These are phyloP conservation scores for Candida morakotiae DNA, from an alignment of 805 yeast species.

Conservation along the genomic window DNA sequence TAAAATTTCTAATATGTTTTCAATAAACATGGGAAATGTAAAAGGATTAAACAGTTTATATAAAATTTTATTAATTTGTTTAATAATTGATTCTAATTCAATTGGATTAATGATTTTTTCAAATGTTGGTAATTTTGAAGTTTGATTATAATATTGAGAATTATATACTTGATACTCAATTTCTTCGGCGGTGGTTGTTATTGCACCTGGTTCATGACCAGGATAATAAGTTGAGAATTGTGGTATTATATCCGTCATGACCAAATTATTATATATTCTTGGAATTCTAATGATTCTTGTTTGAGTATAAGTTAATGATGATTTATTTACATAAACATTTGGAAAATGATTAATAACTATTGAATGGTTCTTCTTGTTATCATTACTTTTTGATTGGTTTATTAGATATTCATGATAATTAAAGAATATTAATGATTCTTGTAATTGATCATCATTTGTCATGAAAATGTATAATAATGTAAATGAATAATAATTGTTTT, in stretches of 20 bases:
- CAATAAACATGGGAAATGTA: conserved; percentile 19
- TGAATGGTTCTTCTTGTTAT: conserved; percentile 23
- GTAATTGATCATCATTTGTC: neutral
- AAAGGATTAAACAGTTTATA: conserved; percentile 36
- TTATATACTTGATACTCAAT: conserved; percentile 28
- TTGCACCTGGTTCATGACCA: conserved; percentile 59
- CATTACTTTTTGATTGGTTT: conserved; percentile 7
- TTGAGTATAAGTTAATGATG: conserved; percentile 20
- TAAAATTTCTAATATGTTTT: conserved; percentile 39
- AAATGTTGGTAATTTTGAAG: conserved; percentile 47
- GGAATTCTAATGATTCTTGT: conserved; percentile 69
- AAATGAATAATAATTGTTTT: no score
- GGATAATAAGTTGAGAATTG: conserved; percentile 53
- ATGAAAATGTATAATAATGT: no score
- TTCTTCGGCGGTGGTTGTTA: conserved; percentile 21
- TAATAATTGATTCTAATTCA: conserved; percentile 42
- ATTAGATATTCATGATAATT: conserved; percentile 62
- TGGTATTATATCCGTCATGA: conserved; percentile 42
- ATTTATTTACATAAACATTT: conserved; percentile 40
- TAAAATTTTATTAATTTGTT: conserved; percentile 40
- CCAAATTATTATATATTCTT: conserved; percentile 34
- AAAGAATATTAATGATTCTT: conserved; percentile 39
- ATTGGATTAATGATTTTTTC: conserved; percentile 20
- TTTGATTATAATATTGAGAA: conserved; percentile 46
- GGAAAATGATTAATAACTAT: conserved; percentile 66